Evolutionary conservation across 148 eudicot species (phyloP), one percentile per base, ranked within the genome.

Genomic region (Rheum nobile): DNA sequence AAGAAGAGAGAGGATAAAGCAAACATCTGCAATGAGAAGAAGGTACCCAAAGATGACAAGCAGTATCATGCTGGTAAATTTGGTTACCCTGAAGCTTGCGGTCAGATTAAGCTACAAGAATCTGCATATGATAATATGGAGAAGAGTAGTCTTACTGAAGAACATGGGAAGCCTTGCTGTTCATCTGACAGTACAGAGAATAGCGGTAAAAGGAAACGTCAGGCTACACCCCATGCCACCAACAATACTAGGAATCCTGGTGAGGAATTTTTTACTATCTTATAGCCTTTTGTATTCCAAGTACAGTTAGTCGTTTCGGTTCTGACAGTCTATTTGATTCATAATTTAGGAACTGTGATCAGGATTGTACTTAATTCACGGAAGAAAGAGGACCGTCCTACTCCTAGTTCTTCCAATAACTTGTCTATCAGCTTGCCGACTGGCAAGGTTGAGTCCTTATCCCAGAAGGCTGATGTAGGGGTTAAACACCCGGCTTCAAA

Each of bases 151-250:
- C 65, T 94, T 32, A 94, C 97, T 24, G 95, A 94, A 72, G 98
- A 91, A 74, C 90, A 83, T 73, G 88, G 77, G 11, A 85, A 37
- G 38, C 86, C 95, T 22, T 75, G 82, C 8, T 47, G 78, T 67
- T 91, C 97, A 8, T 83, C 91, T 55, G 98, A 93, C 46, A 86
- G 96, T 79, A 91, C 92, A 7, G 82, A 90, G 35, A 91, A 89
- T 73, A 91, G 91, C 71, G 37, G 46, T 24, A 75, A 91, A 79
- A 88, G 98, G 82, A 88, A 82, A 78, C 78, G 79, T 50, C 79
- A 54, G 19, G 43, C 78, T 19, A 41, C 83, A 1, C n/a, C 41
- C 16, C 70, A 5, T 31, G 65, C 84, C 54, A 59, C 59, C 52
- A 79, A 44, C 74, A 76, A 57, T 26, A 76, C 67, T 1, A 77